Percentiles rank a stretch among this genome's conserved stretches.
Conservation (phyloP, 1,284 basidiomycete genomes). For the Trichosporon ovoides region DNA sequence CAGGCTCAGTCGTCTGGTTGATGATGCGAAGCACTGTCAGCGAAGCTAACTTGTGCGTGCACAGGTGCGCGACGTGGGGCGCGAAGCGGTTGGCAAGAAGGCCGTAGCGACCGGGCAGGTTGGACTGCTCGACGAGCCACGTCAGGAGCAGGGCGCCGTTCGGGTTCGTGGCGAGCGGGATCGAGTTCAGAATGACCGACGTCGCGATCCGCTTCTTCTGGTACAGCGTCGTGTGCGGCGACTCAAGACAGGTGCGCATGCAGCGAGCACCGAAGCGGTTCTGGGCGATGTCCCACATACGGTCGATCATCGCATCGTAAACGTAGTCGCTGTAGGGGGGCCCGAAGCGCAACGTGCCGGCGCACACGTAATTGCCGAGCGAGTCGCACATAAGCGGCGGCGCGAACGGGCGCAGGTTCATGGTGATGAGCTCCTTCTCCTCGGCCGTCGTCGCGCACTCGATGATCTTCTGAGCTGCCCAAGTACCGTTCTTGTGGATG, state of each 20-base stretch:
- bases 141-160: constrained; percentile 93
- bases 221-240: constrained; percentile 71
- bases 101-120: constrained; percentile 85
- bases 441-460: constrained; percentile 87
- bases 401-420: constrained; percentile 82
- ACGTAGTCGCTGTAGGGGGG: constrained; percentile 87
- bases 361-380: constrained; percentile 92
- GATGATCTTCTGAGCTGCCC: constrained; percentile 99
- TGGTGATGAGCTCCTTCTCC: constrained; percentile 76
- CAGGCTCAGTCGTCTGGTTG: constrained; percentile 82
- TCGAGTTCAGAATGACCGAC: constrained; percentile 91
- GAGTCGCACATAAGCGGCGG: constrained; percentile 92
- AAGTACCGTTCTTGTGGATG: constrained; percentile 98
- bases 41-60: constrained; percentile 96
- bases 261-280: constrained; percentile 89
- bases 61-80: constrained; percentile 90
- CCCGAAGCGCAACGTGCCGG: constrained; percentile 84
- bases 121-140: constrained; percentile 92
- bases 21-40: constrained; percentile 87
- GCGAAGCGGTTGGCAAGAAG: constrained; percentile 90
- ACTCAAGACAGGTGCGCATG: constrained; percentile 95
- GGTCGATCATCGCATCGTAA: constrained; percentile 96
- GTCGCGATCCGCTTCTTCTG: constrained; percentile 93
- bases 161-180: constrained; percentile 93
- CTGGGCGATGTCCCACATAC: constrained; percentile 96